phyloP scores from a whole-genome alignment of 2,329 filamentous ascomycete genomes.

The Coleophoma crateriformis region DNA sequence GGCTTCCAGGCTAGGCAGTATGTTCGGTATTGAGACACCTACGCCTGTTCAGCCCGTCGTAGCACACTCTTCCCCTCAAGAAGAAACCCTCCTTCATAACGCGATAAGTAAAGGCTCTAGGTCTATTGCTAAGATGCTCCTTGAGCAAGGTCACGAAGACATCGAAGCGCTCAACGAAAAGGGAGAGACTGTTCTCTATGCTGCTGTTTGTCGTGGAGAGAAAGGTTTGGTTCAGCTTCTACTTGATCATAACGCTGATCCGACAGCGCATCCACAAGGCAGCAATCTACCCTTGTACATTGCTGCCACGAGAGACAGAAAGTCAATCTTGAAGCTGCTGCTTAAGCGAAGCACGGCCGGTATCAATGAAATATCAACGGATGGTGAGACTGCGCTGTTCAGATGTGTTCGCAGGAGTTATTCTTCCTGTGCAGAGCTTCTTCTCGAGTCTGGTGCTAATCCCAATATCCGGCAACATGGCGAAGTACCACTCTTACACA shows the following conservation, averaged over 20 bases:
- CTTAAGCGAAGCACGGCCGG: slow-evolving; percentile 2
- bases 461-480: slow-evolving; percentile 2
- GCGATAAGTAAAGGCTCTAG: slow-evolving; percentile 5
- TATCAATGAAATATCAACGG: slow-evolving; percentile 2
- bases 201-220: slow-evolving; percentile 4
- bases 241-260: slow-evolving; percentile 6
- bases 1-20: background rate
- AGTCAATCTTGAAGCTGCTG: slow-evolving; percentile 6
- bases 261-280: background rate
- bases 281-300: slow-evolving; percentile 2
- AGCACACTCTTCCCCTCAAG: background rate
- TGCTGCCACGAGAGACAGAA: slow-evolving; percentile 2
- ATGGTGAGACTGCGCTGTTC: slow-evolving; percentile 6
- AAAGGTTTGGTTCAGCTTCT: slow-evolving; percentile 9
- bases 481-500: slow-evolving; percentile 6
- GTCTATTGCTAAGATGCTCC: slow-evolving; percentile 2
- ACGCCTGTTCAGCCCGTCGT: background rate
- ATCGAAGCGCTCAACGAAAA: slow-evolving; percentile 10
- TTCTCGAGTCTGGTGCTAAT: slow-evolving; percentile 8
- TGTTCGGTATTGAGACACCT: background rate
- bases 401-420: slow-evolving; percentile 2
- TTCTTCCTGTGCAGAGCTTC: slow-evolving; percentile 1
- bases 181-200: slow-evolving; percentile 4
- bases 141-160: slow-evolving; percentile 4
- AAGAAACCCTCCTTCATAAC: slow-evolving; percentile 7